Evolutionary conservation across 2,329 filamentous ascomycete species (phyloP).

Genomic region (Sporothrix curviconia): DNA sequence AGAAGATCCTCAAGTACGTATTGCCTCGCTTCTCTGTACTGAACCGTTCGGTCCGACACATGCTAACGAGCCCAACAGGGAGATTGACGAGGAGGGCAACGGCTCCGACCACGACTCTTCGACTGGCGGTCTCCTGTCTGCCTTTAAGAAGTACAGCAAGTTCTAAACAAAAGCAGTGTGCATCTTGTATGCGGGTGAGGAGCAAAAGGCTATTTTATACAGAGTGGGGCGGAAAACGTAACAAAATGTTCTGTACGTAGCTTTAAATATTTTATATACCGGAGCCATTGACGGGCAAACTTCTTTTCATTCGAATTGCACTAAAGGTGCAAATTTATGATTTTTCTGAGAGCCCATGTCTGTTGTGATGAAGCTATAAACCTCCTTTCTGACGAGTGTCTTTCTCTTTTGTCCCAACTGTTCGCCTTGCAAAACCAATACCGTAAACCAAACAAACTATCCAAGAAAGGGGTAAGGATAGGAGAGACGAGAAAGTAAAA

Average conservation of each 20-base stretch:
- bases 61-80: too few species aligned
- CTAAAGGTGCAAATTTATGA: too few species aligned
- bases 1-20: constrained; percentile 70
- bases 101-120: constrained; percentile 74
- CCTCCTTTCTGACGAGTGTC: too few species aligned
- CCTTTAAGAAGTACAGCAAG: constrained; percentile 72
- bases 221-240: not conserved
- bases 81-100: constrained; percentile 73
- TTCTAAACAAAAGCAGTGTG: constrained; percentile 6
- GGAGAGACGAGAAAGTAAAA: not conserved
- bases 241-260: not conserved
- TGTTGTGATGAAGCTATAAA: too few species aligned
- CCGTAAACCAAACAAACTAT: not conserved
- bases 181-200: not conserved
- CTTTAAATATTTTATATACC: not conserved
- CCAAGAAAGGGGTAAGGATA: not conserved
- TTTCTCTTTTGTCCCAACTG: too few species aligned
- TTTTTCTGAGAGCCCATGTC: too few species aligned
- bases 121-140: constrained; percentile 81
- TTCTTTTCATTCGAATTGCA: too few species aligned
- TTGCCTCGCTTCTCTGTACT: too few species aligned
- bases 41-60: not conserved
- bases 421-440: not conserved
- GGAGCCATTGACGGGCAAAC: too few species aligned
- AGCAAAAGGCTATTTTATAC: constrained; percentile 1